Base-by-base conservation (phyloP, 1,139 yeast species). In the Protomyces lactucae-debilis region DNA sequence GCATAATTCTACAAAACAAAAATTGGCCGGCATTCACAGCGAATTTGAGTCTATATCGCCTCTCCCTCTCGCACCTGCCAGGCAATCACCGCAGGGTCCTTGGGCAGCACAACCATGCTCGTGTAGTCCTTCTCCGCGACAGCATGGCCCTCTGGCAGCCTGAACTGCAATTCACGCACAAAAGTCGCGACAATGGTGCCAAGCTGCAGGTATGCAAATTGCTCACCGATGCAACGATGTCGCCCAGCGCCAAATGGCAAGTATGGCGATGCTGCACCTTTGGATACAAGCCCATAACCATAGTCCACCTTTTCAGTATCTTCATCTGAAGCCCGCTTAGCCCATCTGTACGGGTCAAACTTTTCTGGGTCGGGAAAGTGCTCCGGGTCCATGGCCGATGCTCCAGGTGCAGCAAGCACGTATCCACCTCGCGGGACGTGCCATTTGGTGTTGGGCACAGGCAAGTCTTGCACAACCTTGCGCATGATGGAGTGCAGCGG, bases 231-330 rank as follows among this genome's bases (percentile, higher is more conserved):
- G 79, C 99, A 93, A 79, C 99, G 87, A 76, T 93, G 99, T 82
- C 99, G 88, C 70, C 99, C 99, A 76, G 98, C 99, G 71, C 99
- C 99, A 73, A 93, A 93, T 65, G 99, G 99, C 75, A 93, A 83
- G 78, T 90, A 95, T 65, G 99, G 97, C 59, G 97, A 89, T 28
- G 88, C 79, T 53, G 93, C 98, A 77, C 98, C 99, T 78, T 93
- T 93, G 61, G 96, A 85, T 70, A 93, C 89, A 67, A 92, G 89
- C 74, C 98, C 98, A 72, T 92, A 93, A 18, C 98, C 98, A 74
- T 91, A 92, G 76, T 93, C 99, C 60, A 92, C 85, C 57, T 66
- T 69, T 3, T 70, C 72, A 21, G 70, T 70, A 48, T 69, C 69
- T 35, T 69, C 67, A 52, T 70, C 71, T 55, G 71, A 67, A 65